Base-by-base conservation (phyloP, 1,139 yeast genomes). In the Suhomyces anneliseae region DNA sequence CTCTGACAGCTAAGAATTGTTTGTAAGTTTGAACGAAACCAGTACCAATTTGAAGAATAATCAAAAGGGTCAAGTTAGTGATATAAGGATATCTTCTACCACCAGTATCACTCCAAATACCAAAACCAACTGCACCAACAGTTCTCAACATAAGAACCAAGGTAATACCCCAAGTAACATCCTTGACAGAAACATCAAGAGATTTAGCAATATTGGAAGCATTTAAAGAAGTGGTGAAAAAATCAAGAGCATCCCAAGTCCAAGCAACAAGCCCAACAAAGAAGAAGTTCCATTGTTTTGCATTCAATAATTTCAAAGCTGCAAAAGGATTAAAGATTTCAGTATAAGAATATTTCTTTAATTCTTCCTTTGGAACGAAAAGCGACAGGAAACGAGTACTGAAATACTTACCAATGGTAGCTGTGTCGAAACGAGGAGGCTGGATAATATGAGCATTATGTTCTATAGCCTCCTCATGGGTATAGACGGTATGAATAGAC, bases 171-270 rank as follows among this genome's bases (percentile, higher is more conserved):
- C 77, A 72, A 9, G 76, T 63, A 8, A 73, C 59, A 38, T 66
- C 67, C 44, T 59, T 65, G 38, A 65, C 68, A 8, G 59, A 45
- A 8, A 48, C 60, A 27, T 55, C 56, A 36, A 72, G 65, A 27
- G 59, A 58, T 12, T 60, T 49, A 27, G 77, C 71, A 42, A 73
- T 64, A 15, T 57, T 57, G 7, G 59, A 34, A 6, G 64, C 68
- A 49, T 72, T 71, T 47, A 71, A 61, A 12, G 71, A 64, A 8
- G 72, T 72, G n/a, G 68, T 52, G 48, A 71, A 72, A 52, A 66
- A 71, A 56, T 72, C 78, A 52, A 73, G 66, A 7, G 76, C 73
- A 58, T 72, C 78, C 72, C 73, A 69, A 7, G 76, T 70, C 78
- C 78, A 73, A 26, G 70, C 74, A 41, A 58, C 56, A 44, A 69